These are phyloP conservation scores for Carpinus viminea DNA, from an alignment of 306 rosid species.

Conservation along the genomic window DNA sequence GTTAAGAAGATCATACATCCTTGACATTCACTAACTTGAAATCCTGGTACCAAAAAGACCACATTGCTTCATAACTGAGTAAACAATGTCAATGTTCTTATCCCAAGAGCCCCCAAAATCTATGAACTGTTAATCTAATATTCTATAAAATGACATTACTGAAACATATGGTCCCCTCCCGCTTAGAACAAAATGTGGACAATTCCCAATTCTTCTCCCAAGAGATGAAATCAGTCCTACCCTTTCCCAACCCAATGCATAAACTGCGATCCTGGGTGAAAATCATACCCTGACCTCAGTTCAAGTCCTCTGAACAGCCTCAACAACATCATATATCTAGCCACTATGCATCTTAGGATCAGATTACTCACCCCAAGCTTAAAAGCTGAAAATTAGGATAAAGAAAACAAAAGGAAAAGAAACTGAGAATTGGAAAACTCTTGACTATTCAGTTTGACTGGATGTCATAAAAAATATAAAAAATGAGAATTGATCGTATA, in stretches of 20 bases:
- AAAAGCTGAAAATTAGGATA: background rate
- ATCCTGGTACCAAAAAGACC: background rate
- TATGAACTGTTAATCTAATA: background rate
- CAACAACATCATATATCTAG: background rate
- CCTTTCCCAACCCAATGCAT: background rate
- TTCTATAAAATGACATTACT: background rate
- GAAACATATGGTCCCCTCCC: background rate
- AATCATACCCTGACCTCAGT: conserved; percentile 1
- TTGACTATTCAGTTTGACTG: background rate
- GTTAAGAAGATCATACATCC: background rate
- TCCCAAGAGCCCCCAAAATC: background rate
- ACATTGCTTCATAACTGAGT: background rate
- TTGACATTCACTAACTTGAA: background rate
- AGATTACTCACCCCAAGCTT: background rate
- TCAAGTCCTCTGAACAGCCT: background rate
- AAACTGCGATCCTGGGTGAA: background rate
- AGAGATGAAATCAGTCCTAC: background rate
- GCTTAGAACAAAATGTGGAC: background rate
- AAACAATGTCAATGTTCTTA: background rate
- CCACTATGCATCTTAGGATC: background rate
- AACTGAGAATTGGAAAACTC: background rate
- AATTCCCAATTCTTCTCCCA: background rate
- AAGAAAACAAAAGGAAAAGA: background rate
- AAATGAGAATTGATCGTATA: background rate
- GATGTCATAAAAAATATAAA: background rate